These are phyloP conservation scores for Fusarium multiceps DNA, from an alignment of 2,329 filamentous ascomycete species.

Conservation along the genomic window DNA sequence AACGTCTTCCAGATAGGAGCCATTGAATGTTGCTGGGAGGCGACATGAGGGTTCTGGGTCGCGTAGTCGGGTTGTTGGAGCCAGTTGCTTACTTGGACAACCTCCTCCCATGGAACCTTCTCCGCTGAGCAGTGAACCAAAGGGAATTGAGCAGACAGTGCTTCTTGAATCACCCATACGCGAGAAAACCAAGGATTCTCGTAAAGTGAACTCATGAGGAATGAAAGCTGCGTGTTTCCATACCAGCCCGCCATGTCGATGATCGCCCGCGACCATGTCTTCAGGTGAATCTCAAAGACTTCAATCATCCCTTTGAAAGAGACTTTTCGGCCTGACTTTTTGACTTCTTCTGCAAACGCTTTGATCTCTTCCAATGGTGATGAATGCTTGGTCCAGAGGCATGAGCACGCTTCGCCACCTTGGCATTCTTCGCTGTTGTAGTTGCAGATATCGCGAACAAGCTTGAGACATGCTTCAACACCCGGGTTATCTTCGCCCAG, in stretches of 20 bases:
- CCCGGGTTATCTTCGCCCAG: conserved; percentile 24
- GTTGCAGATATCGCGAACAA: conserved; percentile 33
- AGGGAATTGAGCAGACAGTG: conserved; percentile 5
- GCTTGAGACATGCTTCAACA: neutral
- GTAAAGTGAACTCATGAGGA: conserved; percentile 28
- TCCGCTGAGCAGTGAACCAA: conserved; percentile 12
- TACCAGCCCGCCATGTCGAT: conserved; percentile 36
- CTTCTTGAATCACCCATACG: conserved; percentile 36
- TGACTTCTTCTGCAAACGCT: neutral
- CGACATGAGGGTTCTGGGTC: conserved; percentile 19
- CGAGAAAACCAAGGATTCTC: conserved; percentile 32
- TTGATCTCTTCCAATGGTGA: neutral
- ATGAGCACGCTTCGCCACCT: conserved; percentile 4
- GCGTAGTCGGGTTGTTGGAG: conserved; percentile 7
- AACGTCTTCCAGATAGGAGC: conserved; percentile 29
- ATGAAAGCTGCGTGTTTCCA: conserved; percentile 15
- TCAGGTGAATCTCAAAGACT: conserved; percentile 15
- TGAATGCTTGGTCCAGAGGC: conserved; percentile 11
- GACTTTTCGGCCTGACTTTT: neutral
- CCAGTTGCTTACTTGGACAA: conserved; percentile 17
- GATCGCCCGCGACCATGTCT: conserved; percentile 11
- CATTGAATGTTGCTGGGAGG: conserved; percentile 22
- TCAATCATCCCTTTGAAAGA: conserved; percentile 30
- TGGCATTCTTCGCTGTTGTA: conserved; percentile 6
- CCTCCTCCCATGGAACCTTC: conserved; percentile 19